Evolutionary conservation across 768 basidiomycete genomes (phyloP).

Genomic region (Rossbeevera mucosa): DNA sequence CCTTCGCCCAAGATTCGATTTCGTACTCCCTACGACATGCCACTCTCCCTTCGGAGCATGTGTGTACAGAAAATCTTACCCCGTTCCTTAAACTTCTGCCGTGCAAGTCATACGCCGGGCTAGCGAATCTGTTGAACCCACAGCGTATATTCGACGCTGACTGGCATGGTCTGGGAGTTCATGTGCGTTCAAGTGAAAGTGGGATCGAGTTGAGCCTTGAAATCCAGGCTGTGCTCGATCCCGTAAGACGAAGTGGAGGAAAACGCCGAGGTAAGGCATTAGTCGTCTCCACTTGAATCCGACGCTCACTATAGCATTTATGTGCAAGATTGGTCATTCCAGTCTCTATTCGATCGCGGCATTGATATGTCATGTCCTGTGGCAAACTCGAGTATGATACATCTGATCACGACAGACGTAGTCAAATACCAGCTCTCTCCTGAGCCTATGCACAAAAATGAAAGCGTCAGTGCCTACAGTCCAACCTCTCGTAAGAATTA

Average conservation of each 20-base stretch:
- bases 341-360: slow-evolving; percentile 59
- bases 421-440: slow-evolving; percentile 47
- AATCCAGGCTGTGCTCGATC: slow-evolving; percentile 77
- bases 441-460: slow-evolving; percentile 38
- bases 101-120: slow-evolving; percentile 83
- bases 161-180: slow-evolving; percentile 85
- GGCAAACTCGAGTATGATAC: slow-evolving; percentile 54
- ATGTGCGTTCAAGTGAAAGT: slow-evolving; percentile 58
- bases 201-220: slow-evolving; percentile 64
- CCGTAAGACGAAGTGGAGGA: slow-evolving; percentile 52
- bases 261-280: slow-evolving; percentile 49
- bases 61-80: slow-evolving; percentile 97
- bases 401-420: slow-evolving; percentile 43
- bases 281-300: neutral
- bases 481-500: slow-evolving; percentile 38
- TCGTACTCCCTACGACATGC: slow-evolving; percentile 68
- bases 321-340: slow-evolving; percentile 67
- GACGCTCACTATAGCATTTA: slow-evolving; percentile 4
- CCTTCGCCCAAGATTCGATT: slow-evolving; percentile 33
- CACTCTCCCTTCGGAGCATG: slow-evolving; percentile 72
- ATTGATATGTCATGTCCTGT: slow-evolving; percentile 68
- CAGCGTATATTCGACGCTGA: slow-evolving; percentile 85
- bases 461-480: slow-evolving; percentile 44
- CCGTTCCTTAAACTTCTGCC: slow-evolving; percentile 94
- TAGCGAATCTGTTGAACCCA: slow-evolving; percentile 78